phyloP scores from a whole-genome alignment of 352 stramenopile species.

The Phytophthora citricola region DNA sequence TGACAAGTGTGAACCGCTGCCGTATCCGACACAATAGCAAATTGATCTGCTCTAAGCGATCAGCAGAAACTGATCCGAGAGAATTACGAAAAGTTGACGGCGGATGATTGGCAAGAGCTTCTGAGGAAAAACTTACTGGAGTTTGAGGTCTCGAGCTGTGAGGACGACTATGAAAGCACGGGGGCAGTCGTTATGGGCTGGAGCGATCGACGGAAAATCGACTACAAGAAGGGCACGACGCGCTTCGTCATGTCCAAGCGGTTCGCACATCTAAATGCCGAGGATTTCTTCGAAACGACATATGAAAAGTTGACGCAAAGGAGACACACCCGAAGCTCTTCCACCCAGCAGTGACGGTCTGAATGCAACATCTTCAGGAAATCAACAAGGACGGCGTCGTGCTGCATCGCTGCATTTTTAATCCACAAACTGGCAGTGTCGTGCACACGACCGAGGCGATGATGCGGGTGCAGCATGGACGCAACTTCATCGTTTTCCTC shows the following conservation, averaged over 20 bases:
- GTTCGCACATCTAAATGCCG: conserved; percentile 29
- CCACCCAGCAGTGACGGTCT: conserved; percentile 26
- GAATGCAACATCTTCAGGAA: conserved; percentile 44
- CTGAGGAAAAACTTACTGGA: conserved; percentile 37
- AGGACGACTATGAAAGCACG: conserved; percentile 37
- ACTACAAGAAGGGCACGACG: conserved; percentile 20
- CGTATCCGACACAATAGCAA: conserved; percentile 21
- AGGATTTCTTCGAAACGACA: conserved; percentile 34
- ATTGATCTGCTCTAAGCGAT: conserved; percentile 33
- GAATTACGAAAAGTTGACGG: conserved; percentile 29
- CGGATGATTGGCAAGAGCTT: conserved; percentile 24
- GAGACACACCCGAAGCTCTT: conserved; percentile 45
- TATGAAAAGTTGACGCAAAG: conserved; percentile 31
- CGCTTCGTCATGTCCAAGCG: conserved; percentile 41
- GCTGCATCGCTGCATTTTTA: conserved; percentile 47
- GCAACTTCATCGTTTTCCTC: conserved; percentile 42
- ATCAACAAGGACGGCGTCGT: conserved; percentile 47
- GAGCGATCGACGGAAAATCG: conserved; percentile 37
- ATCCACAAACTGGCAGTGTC: conserved; percentile 40
- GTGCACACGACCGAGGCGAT: conserved; percentile 43
- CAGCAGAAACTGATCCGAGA: conserved; percentile 43
- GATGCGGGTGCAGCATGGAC: conserved; percentile 36
- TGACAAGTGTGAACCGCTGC: conserved; percentile 6
- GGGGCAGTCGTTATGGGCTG: conserved; percentile 45
- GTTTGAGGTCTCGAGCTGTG: conserved; percentile 25